A percentile compares a stretch with the other conserved stretches of the same genome.
Evolutionary conservation across 805 yeast genomes (phyloP).

Genomic region (Metahyphopichia silvanorum): DNA sequence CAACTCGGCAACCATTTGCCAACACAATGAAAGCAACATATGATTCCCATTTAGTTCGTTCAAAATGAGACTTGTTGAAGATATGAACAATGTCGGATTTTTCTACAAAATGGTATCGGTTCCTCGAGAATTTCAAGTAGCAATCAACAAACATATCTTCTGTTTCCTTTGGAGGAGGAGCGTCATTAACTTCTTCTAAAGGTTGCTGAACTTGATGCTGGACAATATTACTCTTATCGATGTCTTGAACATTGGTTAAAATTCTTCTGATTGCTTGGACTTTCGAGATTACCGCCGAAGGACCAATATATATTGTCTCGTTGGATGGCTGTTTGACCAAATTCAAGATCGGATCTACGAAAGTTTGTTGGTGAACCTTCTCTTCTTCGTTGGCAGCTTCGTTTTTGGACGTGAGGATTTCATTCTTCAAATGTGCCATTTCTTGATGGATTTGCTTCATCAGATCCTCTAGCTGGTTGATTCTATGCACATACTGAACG

Average conservation of each 20-base stretch:
- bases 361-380: not conserved
- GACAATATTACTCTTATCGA: too few relatives aligned
- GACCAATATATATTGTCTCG: conserved; percentile 15
- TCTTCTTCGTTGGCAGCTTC: conserved; percentile 2
- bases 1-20: too few relatives aligned
- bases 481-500: conserved; percentile 1
- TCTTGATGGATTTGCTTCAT: conserved; percentile 2
- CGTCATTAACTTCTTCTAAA: not conserved
- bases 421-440: conserved; percentile 2
- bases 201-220: too few relatives aligned
- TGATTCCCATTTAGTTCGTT: conserved; percentile 6
- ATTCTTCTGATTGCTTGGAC: conserved; percentile 17
- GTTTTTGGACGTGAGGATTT: conserved; percentile 1
- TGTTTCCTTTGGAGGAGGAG: conserved; percentile 2
- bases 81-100: conserved; percentile 4
- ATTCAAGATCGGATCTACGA: conserved; percentile 5
- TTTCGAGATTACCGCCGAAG: conserved; percentile 18
- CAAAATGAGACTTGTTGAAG: conserved; percentile 1
- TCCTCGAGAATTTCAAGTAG: conserved; percentile 5
- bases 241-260: conserved; percentile 6
- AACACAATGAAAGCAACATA: too few relatives aligned
- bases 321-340: conserved; percentile 6
- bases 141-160: conserved; percentile 6
- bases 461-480: conserved; percentile 3
- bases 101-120: conserved; percentile 8